These are phyloP conservation scores for Davidsoniella eucalypti DNA, from an alignment of 2,329 filamentous ascomycete genomes.

Conservation along the genomic window DNA sequence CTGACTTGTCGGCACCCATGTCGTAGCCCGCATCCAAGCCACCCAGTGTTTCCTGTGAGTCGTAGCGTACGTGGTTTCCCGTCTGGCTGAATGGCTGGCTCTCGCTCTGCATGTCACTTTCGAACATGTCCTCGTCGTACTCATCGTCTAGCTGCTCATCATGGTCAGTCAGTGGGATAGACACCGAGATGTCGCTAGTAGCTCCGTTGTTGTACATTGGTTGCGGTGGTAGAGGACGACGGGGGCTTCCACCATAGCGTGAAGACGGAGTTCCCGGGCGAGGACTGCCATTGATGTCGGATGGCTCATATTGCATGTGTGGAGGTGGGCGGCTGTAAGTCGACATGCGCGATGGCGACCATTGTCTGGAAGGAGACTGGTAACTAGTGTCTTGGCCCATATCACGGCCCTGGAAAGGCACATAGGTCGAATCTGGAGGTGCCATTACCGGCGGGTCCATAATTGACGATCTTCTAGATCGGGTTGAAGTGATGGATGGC, in stretches of 20 bases:
- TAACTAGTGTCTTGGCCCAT: constrained; percentile 17
- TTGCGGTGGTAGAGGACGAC: constrained; percentile 72
- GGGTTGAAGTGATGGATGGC: constrained; percentile 32
- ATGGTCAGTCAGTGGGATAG: constrained; percentile 41
- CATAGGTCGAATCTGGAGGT: constrained; percentile 47
- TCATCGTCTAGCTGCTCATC: constrained; percentile 15
- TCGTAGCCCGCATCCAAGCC: constrained; percentile 22
- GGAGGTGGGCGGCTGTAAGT: constrained; percentile 60
- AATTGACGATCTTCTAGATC: constrained; percentile 31
- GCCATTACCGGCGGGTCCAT: constrained; percentile 43
- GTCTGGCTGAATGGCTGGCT: constrained; percentile 6
- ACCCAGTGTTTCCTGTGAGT: constrained; percentile 38
- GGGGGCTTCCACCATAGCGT: constrained; percentile 62
- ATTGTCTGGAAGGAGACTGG: constrained; percentile 39
- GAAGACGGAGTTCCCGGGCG: constrained; percentile 82
- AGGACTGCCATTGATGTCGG: constrained; percentile 77
- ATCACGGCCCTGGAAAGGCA: constrained; percentile 35
- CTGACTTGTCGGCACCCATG: constrained; percentile 20
- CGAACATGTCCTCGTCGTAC: constrained; percentile 59
- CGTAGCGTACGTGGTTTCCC: constrained; percentile 35
- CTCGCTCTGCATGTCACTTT: constrained; percentile 27
- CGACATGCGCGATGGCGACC: constrained; percentile 36
- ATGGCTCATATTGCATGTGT: constrained; percentile 63
- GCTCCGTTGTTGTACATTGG: constrained; percentile 51
- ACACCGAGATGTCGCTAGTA: constrained; percentile 43